Evolutionary conservation across 2,329 filamentous ascomycete genomes (phyloP).

Genomic region (Ambrosiella beaveri): DNA sequence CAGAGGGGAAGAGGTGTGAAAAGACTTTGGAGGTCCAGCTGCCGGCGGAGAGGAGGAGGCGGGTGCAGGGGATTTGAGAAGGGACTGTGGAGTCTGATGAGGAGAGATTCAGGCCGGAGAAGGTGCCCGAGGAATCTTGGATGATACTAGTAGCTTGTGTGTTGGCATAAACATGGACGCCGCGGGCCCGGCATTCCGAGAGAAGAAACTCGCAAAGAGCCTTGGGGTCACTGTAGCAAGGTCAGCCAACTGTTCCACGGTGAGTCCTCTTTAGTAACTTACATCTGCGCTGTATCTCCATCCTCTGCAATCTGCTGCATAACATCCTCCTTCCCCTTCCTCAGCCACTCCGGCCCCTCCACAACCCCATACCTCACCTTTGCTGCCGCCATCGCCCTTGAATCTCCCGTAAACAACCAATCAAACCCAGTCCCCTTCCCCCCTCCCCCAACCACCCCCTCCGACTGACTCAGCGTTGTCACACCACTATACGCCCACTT

Average conservation of each 20-base stretch:
- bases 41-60: conserved; percentile 50
- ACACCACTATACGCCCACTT: conserved; percentile 36
- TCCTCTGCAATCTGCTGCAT: conserved; percentile 45
- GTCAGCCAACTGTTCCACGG: not conserved
- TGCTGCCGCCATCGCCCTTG: conserved; percentile 36
- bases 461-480: conserved; percentile 36
- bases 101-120: conserved; percentile 36
- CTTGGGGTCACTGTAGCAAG: conserved; percentile 39
- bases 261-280: conserved; percentile 18
- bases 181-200: conserved; percentile 34
- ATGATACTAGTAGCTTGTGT: conserved; percentile 36
- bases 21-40: conserved; percentile 57
- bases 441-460: conserved; percentile 20
- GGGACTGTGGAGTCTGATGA: conserved; percentile 26
- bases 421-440: conserved; percentile 32
- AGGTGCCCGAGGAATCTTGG: conserved; percentile 30
- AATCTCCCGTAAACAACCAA: conserved; percentile 49
- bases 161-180: conserved; percentile 50
- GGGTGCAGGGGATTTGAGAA: conserved; percentile 40
- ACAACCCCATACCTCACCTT: conserved; percentile 17
- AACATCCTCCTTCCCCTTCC: conserved; percentile 32
- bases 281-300: conserved; percentile 48
- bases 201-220: conserved; percentile 50
- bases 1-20: conserved; percentile 41
- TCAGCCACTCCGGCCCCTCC: conserved; percentile 40